Conservation (phyloP, 2,329 filamentous ascomycete species). For the Fusarium piperis region DNA sequence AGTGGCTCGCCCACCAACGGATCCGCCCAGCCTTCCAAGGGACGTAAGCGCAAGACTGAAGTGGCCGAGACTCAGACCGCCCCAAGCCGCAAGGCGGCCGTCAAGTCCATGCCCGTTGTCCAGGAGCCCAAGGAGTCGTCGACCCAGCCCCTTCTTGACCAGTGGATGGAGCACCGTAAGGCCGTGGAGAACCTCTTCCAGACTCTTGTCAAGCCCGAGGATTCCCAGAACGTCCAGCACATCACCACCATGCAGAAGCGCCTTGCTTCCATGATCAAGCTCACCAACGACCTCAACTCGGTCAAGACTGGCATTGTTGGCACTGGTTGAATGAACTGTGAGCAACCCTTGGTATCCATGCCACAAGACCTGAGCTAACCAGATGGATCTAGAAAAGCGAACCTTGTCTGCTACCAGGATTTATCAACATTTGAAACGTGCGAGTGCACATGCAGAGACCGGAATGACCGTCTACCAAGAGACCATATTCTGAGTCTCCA, state of each 20-base stretch:
- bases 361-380: slow-evolving; percentile 10
- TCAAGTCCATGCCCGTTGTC: slow-evolving; percentile 51
- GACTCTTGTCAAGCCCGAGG: slow-evolving; percentile 59
- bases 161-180: slow-evolving; percentile 71
- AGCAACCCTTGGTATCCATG: background rate
- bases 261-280: slow-evolving; percentile 62
- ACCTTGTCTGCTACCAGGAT: slow-evolving; percentile 41
- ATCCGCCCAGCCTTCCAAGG: slow-evolving; percentile 52
- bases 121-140: slow-evolving; percentile 46
- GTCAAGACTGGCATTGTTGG: slow-evolving; percentile 41
- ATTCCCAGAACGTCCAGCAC: slow-evolving; percentile 63
- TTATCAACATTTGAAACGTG: slow-evolving; percentile 27
- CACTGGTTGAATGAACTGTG: slow-evolving; percentile 46
- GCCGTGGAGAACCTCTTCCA: slow-evolving; percentile 69
- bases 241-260: slow-evolving; percentile 62
- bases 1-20: slow-evolving; percentile 53
- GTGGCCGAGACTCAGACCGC: slow-evolving; percentile 50
- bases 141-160: slow-evolving; percentile 57
- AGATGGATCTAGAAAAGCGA: slow-evolving; percentile 13
- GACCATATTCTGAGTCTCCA: slow-evolving; percentile 37
- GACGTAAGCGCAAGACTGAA: slow-evolving; percentile 69
- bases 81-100: slow-evolving; percentile 60
- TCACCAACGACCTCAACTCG: slow-evolving; percentile 48
- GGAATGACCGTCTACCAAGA: slow-evolving; percentile 35
- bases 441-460: slow-evolving; percentile 38